Evolutionary conservation across 345 rosid species (phyloP), one percentile per base, ranked within the genome.

Genomic region (Gossypium turneri): DNA sequence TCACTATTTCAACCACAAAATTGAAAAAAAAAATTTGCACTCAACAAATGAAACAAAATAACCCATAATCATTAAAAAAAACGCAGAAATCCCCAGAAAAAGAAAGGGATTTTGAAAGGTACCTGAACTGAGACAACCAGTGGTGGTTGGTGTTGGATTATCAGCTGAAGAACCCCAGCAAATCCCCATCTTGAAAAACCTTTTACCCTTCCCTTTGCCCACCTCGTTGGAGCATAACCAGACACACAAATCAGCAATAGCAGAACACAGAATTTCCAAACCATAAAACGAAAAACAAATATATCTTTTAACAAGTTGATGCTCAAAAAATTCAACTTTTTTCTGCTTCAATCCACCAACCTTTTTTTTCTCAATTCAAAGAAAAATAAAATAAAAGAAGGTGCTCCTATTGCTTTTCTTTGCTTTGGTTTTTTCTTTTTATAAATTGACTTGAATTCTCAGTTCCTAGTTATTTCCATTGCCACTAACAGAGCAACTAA

Each of bases 71-170:
- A 57, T 57, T 20, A 57, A 57, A 57, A 57, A 12, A 57, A 57
- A 34, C 7, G 1, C 10, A 51, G 68, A 60, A 12, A 25, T 12
- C 19, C 29, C 3, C 19, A 9, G 59, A n/a, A 17, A 58, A 4
- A 9, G 51, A 47, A 9, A 9, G 51, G 16, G 34, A 20, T 20
- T 1, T 45, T 50, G 20, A 60, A 56, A 59, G 59, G 25, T 82
- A 88, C 97, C 92, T 86, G 93, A 79, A 68, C 87, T 84, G 75
- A 86, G 76, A 76, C 81, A 82, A 78, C 79, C 87, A 58, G 93
- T 88, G 51, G 93, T 75, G 64, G 75, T 66, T 43, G 90, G 83
- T 16, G 90, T 71, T 70, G 84, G 81, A 82, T 79, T 63, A 69
- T 72, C 77, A 79, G 87, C 82, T 50, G 73, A 41, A 77, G 88